Evolutionary conservation across 345 rosid species (phyloP).

Genomic region (Reutealis trisperma): DNA sequence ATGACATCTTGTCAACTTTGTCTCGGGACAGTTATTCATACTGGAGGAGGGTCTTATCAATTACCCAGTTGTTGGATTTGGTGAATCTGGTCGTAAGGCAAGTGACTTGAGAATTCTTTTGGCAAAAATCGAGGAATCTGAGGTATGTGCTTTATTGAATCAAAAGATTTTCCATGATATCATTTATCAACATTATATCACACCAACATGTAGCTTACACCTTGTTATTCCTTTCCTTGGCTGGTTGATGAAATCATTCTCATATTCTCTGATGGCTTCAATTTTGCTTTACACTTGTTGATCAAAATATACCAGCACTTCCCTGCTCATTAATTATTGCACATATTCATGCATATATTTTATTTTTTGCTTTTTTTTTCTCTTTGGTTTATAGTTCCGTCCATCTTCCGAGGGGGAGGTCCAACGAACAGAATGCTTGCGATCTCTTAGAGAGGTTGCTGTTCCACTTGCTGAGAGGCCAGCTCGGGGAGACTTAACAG

Average conservation of each 20-base stretch:
- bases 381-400: conserved; percentile 54
- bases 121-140: conserved; percentile 95
- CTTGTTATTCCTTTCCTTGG: not conserved
- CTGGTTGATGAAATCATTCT: not conserved
- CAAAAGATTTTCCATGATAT: not conserved
- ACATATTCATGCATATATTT: not conserved
- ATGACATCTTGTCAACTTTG: conserved; percentile 24
- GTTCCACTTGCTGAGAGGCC: conserved; percentile 96
- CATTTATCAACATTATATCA: not conserved
- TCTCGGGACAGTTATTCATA: conserved; percentile 71
- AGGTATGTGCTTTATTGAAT: conserved; percentile 44
- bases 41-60: conserved; percentile 96
- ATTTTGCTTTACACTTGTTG: not conserved
- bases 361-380: conserved; percentile 9
- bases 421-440: conserved; percentile 88
- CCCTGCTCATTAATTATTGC: not conserved
- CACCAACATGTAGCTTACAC: not conserved
- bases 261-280: not conserved
- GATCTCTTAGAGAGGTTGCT: conserved; percentile 84
- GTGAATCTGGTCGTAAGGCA: conserved; percentile 82
- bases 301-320: not conserved
- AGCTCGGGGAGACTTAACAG: conserved; percentile 95
- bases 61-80: conserved; percentile 87
- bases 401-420: conserved; percentile 83
- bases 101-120: conserved; percentile 78